Base-by-base conservation (phyloP, 2,329 filamentous ascomycete species). In the Arachnomyces sp. region DNA sequence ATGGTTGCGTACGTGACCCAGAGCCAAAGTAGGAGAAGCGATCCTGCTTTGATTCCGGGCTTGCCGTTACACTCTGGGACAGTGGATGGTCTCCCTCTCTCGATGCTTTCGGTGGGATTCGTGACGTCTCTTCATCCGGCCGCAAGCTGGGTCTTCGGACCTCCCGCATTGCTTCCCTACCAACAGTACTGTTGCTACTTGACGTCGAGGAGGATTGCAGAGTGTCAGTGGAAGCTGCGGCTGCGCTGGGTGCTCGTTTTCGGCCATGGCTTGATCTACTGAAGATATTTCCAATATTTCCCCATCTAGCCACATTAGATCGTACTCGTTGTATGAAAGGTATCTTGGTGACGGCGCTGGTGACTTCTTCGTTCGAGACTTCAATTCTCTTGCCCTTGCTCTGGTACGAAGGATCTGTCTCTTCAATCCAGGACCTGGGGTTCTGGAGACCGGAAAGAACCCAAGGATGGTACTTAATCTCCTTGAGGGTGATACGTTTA, bases 391-490 rank as follows among this genome's bases (percentile, higher is more conserved):
- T 81, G 49, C 87, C 88, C 42, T 85, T 78, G 25, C 80, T 82
- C 44, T 82, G 82, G 28, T 82, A 77, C 29, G 79, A 81, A 2
- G 89, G 88, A 54, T 96, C 90, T 1, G 89, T 95, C 47, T 94
- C 87, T 52, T 95, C 87, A n/a, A 95, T 77, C 92, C 92, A 98
- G 7, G 74, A 72, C 25, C 78, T 69, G 29, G 82, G 77, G 51
- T 95, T 82, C 28, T 77, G 68, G 34, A 96, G 77, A 47, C 84
- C 88, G 43, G 82, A 72, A 1, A 90, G 72, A 12, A 96, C 83
- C 92, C 92, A 98, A 4, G 83, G 82, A 57, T 98, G 92, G 44
- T 85, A 82, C 62, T 96, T 96, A 54, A 96, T 90, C 52, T 95
- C 90, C 44, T 82, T 80, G 38, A 98, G 71, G 6, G 86, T 84